A percentile compares a stretch with the other conserved stretches of the same genome.
Conservation (phyloP, 2,329 filamentous ascomycete species). For the Dothidotthia symphoricarpi region DNA sequence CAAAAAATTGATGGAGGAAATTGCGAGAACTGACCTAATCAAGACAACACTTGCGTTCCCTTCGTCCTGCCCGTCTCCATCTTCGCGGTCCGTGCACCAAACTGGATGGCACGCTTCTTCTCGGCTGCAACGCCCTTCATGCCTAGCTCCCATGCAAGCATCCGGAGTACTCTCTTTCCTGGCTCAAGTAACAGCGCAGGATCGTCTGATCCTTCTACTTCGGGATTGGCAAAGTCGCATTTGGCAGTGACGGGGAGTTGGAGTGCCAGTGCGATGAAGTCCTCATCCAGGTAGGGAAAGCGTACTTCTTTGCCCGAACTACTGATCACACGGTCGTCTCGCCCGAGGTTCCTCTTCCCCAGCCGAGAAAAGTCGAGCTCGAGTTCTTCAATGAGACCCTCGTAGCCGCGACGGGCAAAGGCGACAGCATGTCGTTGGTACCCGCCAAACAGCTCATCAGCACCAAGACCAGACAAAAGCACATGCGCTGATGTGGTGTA, state of each 20-base stretch:
- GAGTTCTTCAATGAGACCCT: slow-evolving; percentile 75
- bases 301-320: slow-evolving; percentile 86
- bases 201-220: slow-evolving; percentile 20
- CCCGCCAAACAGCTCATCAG: slow-evolving; percentile 93
- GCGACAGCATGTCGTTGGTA: slow-evolving; percentile 82
- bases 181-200: slow-evolving; percentile 58
- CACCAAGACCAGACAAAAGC: slow-evolving; percentile 86
- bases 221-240: slow-evolving; percentile 69
- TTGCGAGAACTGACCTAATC: slow-evolving; percentile 23
- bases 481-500: slow-evolving; percentile 76
- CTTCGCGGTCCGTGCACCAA: slow-evolving; percentile 45
- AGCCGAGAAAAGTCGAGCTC: slow-evolving; percentile 81
- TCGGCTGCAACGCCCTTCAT: slow-evolving; percentile 73
- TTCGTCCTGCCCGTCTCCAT: slow-evolving; percentile 52
- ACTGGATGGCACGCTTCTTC: slow-evolving; percentile 79
- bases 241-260: slow-evolving; percentile 75
- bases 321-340: slow-evolving; percentile 87
- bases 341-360: slow-evolving; percentile 89
- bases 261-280: slow-evolving; percentile 78
- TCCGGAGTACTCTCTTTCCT: slow-evolving; percentile 76
- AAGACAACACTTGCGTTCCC: slow-evolving; percentile 47
- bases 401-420: slow-evolving; percentile 66
- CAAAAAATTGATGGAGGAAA: too few relatives aligned
- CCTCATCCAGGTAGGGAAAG: slow-evolving; percentile 88
- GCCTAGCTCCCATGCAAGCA: slow-evolving; percentile 72